Base-by-base conservation (phyloP, 148 eudicot genomes). In the Chenopodium album region DNA sequence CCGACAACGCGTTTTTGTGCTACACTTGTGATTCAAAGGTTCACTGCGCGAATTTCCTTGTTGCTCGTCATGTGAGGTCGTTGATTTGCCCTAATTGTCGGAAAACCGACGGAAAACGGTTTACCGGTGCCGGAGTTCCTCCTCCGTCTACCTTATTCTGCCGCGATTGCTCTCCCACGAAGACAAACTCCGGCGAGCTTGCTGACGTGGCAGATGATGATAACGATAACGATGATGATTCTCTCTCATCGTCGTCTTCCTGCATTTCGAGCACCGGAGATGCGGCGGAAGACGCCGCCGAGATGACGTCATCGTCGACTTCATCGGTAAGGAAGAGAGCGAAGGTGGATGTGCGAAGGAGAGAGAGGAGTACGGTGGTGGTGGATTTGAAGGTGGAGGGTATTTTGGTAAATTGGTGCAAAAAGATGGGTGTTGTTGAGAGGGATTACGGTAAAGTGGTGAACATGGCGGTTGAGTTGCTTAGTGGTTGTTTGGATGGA, bases 31-130 rank as follows among this genome's bases (percentile, higher is more conserved):
- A 90, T 46, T 80, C 80, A 10, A 80, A 82, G 60, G 92, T 92
- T 22, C 96, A 92, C 86, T 56, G 77, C 4, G 93, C 91, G 4
- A 90, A 92, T 72, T 92, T 92, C 87, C 92, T 92, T 52, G 96
- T 87, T n/a, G 92, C 96, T 41, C 93, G 96, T 19, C 96, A 92
- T 71, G 63, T 87, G 17, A 89, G 93, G 50, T 80, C 75, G 1
- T 4, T 63, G 7, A 22, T 90, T 19, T 89, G 92, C 83, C 79
- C 85, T 52, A 17, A n/a, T 7, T 90, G 92, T 64, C 41, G n/a
- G 0, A 68, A 41, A 1, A 41, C 85, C 75, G 82, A 76, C 77
- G 86, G 80, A 2, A 59, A 67, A 4, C 52, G 47, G 11, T 16
- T 86, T 62, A 85, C 90, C 84, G 90, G 89, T 65, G 73, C 71